Conservation (phyloP, 768 basidiomycete species). For the Mycena alexandri region DNA sequence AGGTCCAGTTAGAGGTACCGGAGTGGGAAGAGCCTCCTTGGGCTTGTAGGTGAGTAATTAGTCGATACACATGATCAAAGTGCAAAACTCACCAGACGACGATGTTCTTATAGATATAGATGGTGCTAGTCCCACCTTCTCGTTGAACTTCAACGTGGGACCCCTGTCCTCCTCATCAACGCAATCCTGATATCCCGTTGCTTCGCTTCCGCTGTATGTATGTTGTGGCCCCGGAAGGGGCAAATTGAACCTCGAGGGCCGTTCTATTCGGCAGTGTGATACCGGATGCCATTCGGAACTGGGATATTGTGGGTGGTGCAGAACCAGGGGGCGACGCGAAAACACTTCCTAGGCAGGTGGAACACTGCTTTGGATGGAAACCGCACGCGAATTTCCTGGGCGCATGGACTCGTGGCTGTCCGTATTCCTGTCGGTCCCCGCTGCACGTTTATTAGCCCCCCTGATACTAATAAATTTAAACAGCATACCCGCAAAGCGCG, state of each 20-base stretch:
- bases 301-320: conserved; percentile 16
- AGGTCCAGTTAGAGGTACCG: conserved; percentile 11
- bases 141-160: background rate
- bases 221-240: conserved; percentile 5
- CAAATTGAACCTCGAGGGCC: background rate
- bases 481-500: background rate
- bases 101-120: conserved; percentile 32
- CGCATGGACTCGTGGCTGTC: conserved; percentile 16
- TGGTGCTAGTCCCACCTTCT: background rate
- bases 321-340: conserved; percentile 4
- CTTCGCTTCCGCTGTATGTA: conserved; percentile 5
- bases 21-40: conserved; percentile 24
- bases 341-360: conserved; percentile 33
- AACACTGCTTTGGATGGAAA: conserved; percentile 19
- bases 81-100: conserved; percentile 27
- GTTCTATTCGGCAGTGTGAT: background rate
- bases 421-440: background rate
- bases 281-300: background rate
- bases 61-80: too few relatives aligned
- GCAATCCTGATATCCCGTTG: conserved; percentile 9
- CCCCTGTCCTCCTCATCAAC: conserved; percentile 27
- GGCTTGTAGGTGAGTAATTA: too few relatives aligned
- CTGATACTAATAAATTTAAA: background rate
- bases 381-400: background rate
- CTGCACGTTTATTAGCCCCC: background rate